Evolutionary conservation across 73 alveolate species (phyloP).

Genomic region (Stentor coeruleus): DNA sequence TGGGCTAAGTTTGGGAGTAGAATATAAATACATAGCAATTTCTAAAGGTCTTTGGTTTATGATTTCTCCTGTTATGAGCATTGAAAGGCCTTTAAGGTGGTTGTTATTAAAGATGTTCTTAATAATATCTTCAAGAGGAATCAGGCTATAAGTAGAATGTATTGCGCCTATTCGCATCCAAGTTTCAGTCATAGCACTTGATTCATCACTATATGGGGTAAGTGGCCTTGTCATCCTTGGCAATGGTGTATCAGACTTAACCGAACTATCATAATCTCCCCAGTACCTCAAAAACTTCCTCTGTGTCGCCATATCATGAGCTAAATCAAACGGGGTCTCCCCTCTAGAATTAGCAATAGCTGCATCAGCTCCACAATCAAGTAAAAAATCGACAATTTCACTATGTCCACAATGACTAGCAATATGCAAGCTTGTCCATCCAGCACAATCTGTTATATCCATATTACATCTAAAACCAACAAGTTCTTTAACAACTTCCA

Average conservation of each 20-base stretch:
- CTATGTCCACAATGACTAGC: neutral
- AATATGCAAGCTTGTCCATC: constrained; percentile 28
- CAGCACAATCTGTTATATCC: constrained; percentile 28
- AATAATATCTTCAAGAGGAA: neutral
- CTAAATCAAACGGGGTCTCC: constrained; percentile 29
- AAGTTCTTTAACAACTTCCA: constrained; percentile 20
- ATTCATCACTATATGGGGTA: neutral
- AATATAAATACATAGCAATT: neutral
- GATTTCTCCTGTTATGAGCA: neutral
- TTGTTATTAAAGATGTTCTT: neutral
- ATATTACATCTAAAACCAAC: neutral
- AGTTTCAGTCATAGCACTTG: neutral
- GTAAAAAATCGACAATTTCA: constrained; percentile 2
- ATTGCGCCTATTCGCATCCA: neutral
- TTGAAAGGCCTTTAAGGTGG: neutral
- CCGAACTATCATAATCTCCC: neutral
- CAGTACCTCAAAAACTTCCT: constrained; percentile 7
- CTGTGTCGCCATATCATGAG: constrained; percentile 4
- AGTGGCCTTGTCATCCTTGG: neutral
- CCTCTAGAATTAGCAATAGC: constrained; percentile 17
- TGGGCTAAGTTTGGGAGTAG: neutral
- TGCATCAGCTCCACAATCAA: constrained; percentile 10
- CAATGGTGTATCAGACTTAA: neutral
- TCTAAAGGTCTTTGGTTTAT: neutral
- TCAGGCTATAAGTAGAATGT: neutral